A percentile compares a stretch with the other conserved stretches of the same genome.
phyloP scores from a whole-genome alignment of 164 flowering plant genomes.

The Kalanchoe fedtschenkoi region DNA sequence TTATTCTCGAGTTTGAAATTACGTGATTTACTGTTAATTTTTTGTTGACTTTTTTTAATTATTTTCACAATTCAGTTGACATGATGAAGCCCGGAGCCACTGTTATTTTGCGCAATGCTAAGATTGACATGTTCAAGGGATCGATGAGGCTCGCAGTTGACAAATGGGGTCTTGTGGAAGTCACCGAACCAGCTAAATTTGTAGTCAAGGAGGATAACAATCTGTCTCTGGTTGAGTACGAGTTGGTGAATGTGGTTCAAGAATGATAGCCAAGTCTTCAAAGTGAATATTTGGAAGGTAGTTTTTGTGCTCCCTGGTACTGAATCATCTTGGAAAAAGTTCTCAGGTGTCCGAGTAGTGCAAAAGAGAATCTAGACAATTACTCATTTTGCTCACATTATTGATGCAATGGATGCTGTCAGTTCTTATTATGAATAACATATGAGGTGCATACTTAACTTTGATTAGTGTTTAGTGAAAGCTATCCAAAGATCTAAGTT shows the following conservation, averaged over 20 bases:
- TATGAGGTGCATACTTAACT: neutral
- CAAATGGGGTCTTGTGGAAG: slow-evolving; percentile 32
- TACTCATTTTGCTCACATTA: neutral
- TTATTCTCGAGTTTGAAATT: neutral
- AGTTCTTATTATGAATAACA: neutral
- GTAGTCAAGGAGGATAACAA: slow-evolving; percentile 24
- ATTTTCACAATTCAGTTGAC: slow-evolving; percentile 19
- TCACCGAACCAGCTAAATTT: slow-evolving; percentile 25
- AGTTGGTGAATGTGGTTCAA: slow-evolving; percentile 21
- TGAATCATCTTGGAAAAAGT: neutral
- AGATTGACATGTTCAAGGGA: slow-evolving; percentile 3
- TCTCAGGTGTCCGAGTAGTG: neutral
- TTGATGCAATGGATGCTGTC: neutral
- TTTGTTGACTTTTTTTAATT: neutral
- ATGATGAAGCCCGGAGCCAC: slow-evolving; percentile 21
- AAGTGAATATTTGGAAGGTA: slow-evolving; percentile 1
- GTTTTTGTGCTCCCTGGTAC: neutral
- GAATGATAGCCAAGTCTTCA: neutral
- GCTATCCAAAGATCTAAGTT: too few relatives aligned
- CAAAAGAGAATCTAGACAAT: neutral
- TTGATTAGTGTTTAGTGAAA: neutral
- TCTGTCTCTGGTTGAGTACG: slow-evolving; percentile 29
- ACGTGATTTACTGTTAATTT: neutral
- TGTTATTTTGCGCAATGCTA: slow-evolving; percentile 24
- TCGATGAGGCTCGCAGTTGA: slow-evolving; percentile 2